phyloP scores from a whole-genome alignment of 2,329 filamentous ascomycete genomes.

The Aspergillus amoenus region DNA sequence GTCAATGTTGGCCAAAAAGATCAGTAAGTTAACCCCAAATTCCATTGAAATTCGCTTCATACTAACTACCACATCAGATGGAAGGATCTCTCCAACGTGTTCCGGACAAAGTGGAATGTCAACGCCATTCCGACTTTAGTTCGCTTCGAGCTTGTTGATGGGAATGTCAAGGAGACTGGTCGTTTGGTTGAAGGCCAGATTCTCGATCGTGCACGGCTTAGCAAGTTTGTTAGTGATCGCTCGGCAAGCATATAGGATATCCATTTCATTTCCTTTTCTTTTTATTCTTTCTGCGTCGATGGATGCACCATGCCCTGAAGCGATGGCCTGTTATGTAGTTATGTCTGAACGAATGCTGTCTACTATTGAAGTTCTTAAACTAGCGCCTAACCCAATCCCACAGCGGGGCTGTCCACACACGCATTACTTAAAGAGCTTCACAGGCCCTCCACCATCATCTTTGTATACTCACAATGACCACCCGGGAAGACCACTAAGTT shows the following conservation, averaged over 20 bases:
- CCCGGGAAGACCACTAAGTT: no score
- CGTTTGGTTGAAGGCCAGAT: conserved; percentile 34
- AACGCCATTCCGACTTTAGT: conserved; percentile 36
- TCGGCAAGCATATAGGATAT: neutral
- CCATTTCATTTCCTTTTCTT: neutral
- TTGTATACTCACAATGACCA: no score
- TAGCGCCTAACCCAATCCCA: no score
- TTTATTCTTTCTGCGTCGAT: neutral
- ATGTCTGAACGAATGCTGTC: no score
- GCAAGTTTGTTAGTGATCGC: conserved; percentile 19
- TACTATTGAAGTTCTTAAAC: no score
- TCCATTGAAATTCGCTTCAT: neutral
- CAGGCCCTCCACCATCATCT: no score
- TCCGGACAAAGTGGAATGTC: conserved; percentile 36
- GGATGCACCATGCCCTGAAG: no score
- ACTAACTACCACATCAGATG: conserved; percentile 28
- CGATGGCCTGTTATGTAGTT: no score
- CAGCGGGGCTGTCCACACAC: no score
- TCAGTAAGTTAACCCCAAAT: conserved; percentile 27
- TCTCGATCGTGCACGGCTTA: conserved; percentile 26
- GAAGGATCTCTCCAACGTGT: conserved; percentile 34
- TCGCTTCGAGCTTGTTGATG: conserved; percentile 33
- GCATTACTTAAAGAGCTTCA: no score
- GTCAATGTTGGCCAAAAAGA: conserved; percentile 37
- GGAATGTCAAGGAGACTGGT: conserved; percentile 30